Evolutionary conservation across 805 yeast species (phyloP), one percentile per base, ranked within the genome.

Genomic region (Saccharomycopsis microspora): DNA sequence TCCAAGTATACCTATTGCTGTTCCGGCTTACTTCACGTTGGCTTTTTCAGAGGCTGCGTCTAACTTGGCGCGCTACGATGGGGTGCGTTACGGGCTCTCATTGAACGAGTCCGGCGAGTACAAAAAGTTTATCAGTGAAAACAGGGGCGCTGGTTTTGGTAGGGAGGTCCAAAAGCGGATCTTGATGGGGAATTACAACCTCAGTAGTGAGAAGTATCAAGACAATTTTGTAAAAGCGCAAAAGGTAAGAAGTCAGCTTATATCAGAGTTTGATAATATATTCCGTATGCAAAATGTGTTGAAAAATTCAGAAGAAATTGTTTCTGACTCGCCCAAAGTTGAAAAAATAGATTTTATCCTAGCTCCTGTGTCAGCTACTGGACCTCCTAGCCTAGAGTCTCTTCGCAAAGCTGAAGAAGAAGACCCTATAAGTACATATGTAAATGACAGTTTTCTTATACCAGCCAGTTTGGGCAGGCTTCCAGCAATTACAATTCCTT

Each of bases 31-130:
- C 63, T 90, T 85, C 60, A 84, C 96, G 0, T 56, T 94, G 36
- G 89, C 93, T 1, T 84, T 96, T 0, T 84, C 96, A 0, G 98
- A 93, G 59, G 97, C 97, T 0, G 81, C 94, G 0, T 90, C 97
- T 0, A 93, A 93, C 59, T 70, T 93, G 43, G 76, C 96, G 1
- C 70, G 97, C 33, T 93, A 74, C 59, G 98, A 93, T 63, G 98
- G 98, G 3, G 67, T 89, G 27, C 69, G 97, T 48, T 93, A 82
- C 60, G 97, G 97, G 0, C 7, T n/a, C 29, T 67, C 84, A 37
- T 68, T 32, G 8, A 32, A 28, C n/a, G 50, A 47, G 30, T 45
- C 35, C 19, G 59, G 57, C 3, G 62, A 66, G 29, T 60, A 67
- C 52, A 62, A 39, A 31, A 7, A 70, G 32, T 64, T 72, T n/a